Evolutionary conservation across 495 filamentous ascomycete species (phyloP).

Genomic region (Hyphodiscus hymeniophilus): DNA sequence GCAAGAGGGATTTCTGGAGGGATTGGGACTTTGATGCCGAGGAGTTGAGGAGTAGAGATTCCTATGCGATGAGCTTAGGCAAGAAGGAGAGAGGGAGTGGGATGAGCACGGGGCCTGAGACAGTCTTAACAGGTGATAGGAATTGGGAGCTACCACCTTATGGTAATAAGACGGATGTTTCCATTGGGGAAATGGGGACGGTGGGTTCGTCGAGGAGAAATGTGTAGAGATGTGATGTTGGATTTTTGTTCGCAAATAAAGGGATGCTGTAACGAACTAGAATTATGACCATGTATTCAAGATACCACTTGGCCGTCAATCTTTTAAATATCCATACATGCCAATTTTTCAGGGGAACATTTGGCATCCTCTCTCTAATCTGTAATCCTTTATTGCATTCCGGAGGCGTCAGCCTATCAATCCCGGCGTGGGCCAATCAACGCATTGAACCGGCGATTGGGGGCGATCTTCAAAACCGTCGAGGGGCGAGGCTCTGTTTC

Average conservation of each 20-base stretch:
- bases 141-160: conserved; percentile 2
- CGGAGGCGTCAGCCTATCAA: too few species aligned
- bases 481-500: too few species aligned
- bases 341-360: too few species aligned
- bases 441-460: too few species aligned
- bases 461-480: too few species aligned
- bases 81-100: conserved; percentile 10
- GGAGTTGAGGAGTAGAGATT: conserved; percentile 14
- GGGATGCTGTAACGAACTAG: too few species aligned
- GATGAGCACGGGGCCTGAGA: not conserved
- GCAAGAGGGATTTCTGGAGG: conserved; percentile 61
- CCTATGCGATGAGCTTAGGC: conserved; percentile 4
- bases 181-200: not conserved
- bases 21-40: conserved; percentile 21
- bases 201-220: not conserved
- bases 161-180: not conserved
- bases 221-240: not conserved
- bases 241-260: not conserved
- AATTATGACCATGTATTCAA: too few species aligned
- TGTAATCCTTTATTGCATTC: too few species aligned
- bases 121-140: not conserved
- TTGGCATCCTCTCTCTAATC: too few species aligned
- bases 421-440: too few species aligned
- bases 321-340: too few species aligned
- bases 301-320: too few species aligned